These are phyloP conservation scores for Marchantia paleacea DNA, from an alignment of 225 moss, liverwort and hornwort species.

Conservation along the genomic window DNA sequence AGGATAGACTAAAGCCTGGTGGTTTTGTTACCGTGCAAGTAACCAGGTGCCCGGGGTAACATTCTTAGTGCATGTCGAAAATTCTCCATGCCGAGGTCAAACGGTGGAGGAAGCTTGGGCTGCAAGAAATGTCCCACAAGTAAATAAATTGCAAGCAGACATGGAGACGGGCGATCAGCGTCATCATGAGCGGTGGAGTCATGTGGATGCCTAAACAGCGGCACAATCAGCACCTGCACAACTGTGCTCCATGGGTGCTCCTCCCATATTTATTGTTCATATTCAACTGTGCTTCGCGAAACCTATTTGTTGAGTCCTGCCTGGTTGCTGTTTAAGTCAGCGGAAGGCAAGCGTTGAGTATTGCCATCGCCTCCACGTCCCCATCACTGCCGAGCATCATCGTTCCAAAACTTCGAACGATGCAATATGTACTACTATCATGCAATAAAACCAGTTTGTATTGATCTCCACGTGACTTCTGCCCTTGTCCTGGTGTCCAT, in stretches of 20 bases:
- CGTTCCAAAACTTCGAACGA: slow-evolving; percentile 20
- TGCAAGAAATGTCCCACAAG: slow-evolving; percentile 9
- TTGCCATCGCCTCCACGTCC: slow-evolving; percentile 8
- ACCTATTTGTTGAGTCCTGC: not conserved
- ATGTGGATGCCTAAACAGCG: not conserved
- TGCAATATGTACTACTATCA: slow-evolving; percentile 19
- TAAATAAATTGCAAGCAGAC: slow-evolving; percentile 25
- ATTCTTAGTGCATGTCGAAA: slow-evolving; percentile 5
- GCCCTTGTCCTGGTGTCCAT: not conserved
- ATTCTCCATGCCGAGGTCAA: not conserved
- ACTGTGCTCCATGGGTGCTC: not conserved
- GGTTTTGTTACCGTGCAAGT: slow-evolving; percentile 1
- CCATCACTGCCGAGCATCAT: slow-evolving; percentile 16
- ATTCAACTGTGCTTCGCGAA: slow-evolving; percentile 17
- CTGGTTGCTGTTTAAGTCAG: not conserved
- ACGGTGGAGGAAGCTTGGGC: slow-evolving; percentile 9
- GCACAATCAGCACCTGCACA: not conserved
- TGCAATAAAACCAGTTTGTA: slow-evolving; percentile 18
- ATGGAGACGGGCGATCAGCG: slow-evolving; percentile 5
- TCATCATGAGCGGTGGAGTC: slow-evolving; percentile 12
- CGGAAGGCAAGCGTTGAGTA: slow-evolving; percentile 8
- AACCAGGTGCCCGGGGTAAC: slow-evolving; percentile 13
- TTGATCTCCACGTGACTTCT: not conserved
- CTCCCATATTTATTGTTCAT: not conserved
- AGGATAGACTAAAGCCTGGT: slow-evolving; percentile 11